Percentiles rank a stretch among this genome's conserved stretches.
Conservation (phyloP, 495 filamentous ascomycete species). For the Penicillium flavigenum region DNA sequence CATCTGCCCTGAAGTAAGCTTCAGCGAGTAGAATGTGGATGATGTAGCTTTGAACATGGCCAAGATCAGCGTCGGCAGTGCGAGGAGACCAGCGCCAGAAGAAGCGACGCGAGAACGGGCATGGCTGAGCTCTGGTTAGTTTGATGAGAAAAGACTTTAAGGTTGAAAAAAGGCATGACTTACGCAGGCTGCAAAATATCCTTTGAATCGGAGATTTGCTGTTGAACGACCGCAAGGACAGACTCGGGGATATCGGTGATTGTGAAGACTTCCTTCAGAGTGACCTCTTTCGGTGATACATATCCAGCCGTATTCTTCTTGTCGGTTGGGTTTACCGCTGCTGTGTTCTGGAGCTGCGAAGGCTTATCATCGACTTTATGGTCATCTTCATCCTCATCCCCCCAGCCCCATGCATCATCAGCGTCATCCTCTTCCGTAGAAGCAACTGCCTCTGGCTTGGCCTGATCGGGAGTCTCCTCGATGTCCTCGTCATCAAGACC, state of each 20-base stretch:
- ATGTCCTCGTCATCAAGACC: conserved; percentile 56
- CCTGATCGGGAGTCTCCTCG: conserved; percentile 36
- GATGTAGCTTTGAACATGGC: conserved; percentile 90
- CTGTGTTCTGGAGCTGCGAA: conserved; percentile 18
- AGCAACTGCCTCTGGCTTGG: conserved; percentile 21
- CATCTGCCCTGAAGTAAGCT: conserved; percentile 72
- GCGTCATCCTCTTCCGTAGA: conserved; percentile 44
- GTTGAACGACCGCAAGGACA: conserved; percentile 66
- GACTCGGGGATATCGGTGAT: conserved; percentile 81
- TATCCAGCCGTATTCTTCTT: conserved; percentile 17
- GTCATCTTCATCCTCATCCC: conserved; percentile 55
- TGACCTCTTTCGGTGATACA: conserved; percentile 58
- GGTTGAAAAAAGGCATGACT: conserved; percentile 22
- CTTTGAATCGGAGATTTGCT: conserved; percentile 69
- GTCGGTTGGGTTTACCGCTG: conserved; percentile 18
- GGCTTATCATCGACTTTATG: conserved; percentile 13
- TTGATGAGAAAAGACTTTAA: conserved; percentile 4
- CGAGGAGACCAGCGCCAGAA: conserved; percentile 72
- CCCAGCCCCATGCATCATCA: conserved; percentile 71
- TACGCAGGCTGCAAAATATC: conserved; percentile 57
- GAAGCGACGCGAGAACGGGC: conserved; percentile 59
- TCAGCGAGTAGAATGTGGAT: conserved; percentile 69
- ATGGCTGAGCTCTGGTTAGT: conserved; percentile 37
- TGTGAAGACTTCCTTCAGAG: conserved; percentile 80
- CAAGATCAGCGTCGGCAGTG: conserved; percentile 77